Evolutionary conservation across 2,329 filamentous ascomycete genomes (phyloP).

Genomic region (Eurotiales sp.): DNA sequence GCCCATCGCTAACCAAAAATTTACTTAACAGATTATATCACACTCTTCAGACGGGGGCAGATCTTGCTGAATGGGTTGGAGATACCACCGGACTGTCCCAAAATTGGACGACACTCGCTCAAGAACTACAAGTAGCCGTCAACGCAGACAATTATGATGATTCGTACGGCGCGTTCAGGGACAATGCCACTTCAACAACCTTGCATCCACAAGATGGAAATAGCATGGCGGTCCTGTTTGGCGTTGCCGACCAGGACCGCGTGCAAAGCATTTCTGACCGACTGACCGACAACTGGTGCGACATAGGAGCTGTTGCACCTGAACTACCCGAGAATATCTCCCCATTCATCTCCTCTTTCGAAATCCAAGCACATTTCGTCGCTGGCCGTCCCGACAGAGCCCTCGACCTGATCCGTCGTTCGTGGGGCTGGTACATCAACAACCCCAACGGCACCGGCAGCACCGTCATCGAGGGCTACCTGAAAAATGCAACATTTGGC

Average conservation of each 20-base stretch:
- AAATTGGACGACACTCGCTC: slow-evolving; percentile 41
- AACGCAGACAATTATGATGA: slow-evolving; percentile 49
- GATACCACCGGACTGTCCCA: slow-evolving; percentile 38
- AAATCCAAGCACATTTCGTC: slow-evolving; percentile 55
- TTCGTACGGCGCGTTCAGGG: slow-evolving; percentile 49
- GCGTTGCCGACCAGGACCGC: slow-evolving; percentile 36
- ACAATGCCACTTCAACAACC: slow-evolving; percentile 49
- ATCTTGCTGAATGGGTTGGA: slow-evolving; percentile 48
- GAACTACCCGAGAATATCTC: slow-evolving; percentile 57
- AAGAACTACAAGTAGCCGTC: slow-evolving; percentile 43
- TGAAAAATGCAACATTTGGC: slow-evolving; percentile 53
- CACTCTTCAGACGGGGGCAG: slow-evolving; percentile 51
- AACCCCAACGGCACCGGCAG: slow-evolving; percentile 56
- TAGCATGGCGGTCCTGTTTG: slow-evolving; percentile 52
- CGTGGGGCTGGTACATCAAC: slow-evolving; percentile 60
- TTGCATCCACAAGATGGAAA: slow-evolving; percentile 61
- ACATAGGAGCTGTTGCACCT: slow-evolving; percentile 53
- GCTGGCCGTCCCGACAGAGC: slow-evolving; percentile 49
- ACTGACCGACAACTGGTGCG: slow-evolving; percentile 52
- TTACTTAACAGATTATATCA: slow-evolving; percentile 44
- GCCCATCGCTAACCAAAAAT: neutral
- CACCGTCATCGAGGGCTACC: slow-evolving; percentile 59
- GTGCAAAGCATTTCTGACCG: slow-evolving; percentile 41
- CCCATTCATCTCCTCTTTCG: slow-evolving; percentile 57
- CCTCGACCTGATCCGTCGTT: slow-evolving; percentile 52